These are phyloP conservation scores for Heterobasidion parviporum DNA, from an alignment of 1,284 basidiomycete species.

Conservation along the genomic window DNA sequence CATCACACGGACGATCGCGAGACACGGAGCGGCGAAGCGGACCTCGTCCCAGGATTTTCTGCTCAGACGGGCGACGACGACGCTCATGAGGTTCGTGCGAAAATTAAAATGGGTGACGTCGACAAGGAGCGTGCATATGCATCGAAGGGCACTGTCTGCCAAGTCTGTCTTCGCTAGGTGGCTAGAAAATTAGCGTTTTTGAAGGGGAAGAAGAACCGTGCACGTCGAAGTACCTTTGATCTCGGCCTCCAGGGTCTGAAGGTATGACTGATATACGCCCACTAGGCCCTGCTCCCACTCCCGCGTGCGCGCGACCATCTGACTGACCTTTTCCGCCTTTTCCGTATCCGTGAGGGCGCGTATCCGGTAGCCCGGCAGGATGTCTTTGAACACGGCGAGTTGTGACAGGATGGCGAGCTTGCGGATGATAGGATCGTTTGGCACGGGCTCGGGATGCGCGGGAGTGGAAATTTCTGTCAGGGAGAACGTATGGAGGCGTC, in stretches of 20 bases:
- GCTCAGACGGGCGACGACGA: constrained; percentile 79
- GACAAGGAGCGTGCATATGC: constrained; percentile 80
- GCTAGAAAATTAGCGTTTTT: constrained; percentile 10
- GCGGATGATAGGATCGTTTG: constrained; percentile 79
- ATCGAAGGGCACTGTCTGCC: constrained; percentile 66
- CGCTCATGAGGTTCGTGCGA: constrained; percentile 85
- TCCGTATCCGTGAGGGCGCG: constrained; percentile 86
- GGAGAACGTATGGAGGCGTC: constrained; percentile 82
- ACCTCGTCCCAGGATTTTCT: constrained; percentile 85
- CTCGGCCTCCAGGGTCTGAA: constrained; percentile 81
- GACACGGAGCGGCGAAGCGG: constrained; percentile 18
- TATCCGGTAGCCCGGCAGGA: constrained; percentile 89
- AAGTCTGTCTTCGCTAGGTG: constrained; percentile 64
- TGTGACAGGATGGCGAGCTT: constrained; percentile 88
- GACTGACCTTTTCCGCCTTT: constrained; percentile 89
- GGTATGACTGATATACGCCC: constrained; percentile 80
- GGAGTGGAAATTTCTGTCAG: constrained; percentile 62
- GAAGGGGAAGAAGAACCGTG: constrained; percentile 10
- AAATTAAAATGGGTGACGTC: constrained; percentile 98
- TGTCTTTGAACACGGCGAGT: constrained; percentile 91
- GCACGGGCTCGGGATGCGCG: constrained; percentile 55
- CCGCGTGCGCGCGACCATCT: constrained; percentile 83
- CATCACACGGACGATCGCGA: constrained; percentile 1
- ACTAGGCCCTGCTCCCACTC: constrained; percentile 98
- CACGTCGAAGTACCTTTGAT: constrained; percentile 60